These are phyloP conservation scores for Skeletonema tropicum DNA, from an alignment of 108 stramenopile genomes.

Conservation along the genomic window DNA sequence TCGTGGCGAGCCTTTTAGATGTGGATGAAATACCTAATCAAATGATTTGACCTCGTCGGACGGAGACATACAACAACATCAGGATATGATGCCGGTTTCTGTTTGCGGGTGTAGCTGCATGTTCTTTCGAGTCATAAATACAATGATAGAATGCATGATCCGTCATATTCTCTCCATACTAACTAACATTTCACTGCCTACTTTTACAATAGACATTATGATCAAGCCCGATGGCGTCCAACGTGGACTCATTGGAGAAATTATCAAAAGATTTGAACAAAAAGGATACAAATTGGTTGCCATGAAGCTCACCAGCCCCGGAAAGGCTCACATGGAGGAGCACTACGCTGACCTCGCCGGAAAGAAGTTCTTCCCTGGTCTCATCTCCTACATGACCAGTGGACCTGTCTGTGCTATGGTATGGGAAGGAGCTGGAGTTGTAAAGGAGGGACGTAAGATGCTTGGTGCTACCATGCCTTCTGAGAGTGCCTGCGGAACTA, in stretches of 20 bases:
- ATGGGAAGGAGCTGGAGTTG: slow-evolving; percentile 87
- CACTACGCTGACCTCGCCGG: slow-evolving; percentile 94
- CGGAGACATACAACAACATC: neutral
- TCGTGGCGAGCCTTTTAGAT: neutral
- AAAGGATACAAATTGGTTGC: slow-evolving; percentile 98
- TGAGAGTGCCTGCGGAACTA: slow-evolving; percentile 94
- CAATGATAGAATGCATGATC: neutral
- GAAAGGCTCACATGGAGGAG: slow-evolving; percentile 87
- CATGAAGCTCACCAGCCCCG: slow-evolving; percentile 91
- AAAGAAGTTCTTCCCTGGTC: slow-evolving; percentile 97
- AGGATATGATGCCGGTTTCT: neutral
- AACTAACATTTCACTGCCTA: neutral
- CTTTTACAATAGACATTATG: slow-evolving; percentile 53
- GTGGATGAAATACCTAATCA: neutral
- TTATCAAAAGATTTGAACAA: slow-evolving; percentile 96
- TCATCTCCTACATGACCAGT: slow-evolving; percentile 95
- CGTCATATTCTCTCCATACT: neutral
- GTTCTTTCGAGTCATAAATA: neutral
- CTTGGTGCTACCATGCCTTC: slow-evolving; percentile 98
- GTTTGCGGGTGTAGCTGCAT: neutral
- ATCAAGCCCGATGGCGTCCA: slow-evolving; percentile 99
- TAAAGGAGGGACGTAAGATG: slow-evolving; percentile 92
- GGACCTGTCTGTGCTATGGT: slow-evolving; percentile 97
- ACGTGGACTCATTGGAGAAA: slow-evolving; percentile 96
- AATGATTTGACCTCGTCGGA: neutral